Base-by-base conservation (phyloP, 148 eudicot genomes). In the Salicornia ramosissima region DNA sequence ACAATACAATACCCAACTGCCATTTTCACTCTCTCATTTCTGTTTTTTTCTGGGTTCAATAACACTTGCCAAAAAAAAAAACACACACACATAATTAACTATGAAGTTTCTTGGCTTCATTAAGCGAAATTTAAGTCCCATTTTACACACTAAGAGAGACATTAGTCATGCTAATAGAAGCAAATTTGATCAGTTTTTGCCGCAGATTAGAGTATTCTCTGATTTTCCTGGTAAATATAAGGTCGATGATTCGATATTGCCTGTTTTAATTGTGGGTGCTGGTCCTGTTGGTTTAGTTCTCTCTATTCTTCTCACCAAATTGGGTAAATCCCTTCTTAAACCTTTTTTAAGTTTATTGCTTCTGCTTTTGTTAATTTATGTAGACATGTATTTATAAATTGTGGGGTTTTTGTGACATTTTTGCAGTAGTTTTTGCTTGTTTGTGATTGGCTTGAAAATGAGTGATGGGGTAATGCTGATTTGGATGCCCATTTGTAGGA, bases 261-360 rank as follows among this genome's bases (percentile, higher is more conserved):
- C 98, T 5, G 93, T 94, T 69, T 72, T 94, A 76, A 94, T 94
- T 52, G 96, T 94, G 64, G 99, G 99, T 56, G 99, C 90, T 18
- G 99, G 97, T 49, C 99, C 97, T 6, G 99, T 94, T 65, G 99
- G 99, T 0, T 85, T 94, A 62, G 79, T 79, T 77, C 96, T 94
- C 53, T 84, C 99, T 39, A 59, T 86, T 8, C 86, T 94, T 54
- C 91, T 94, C 65, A 87, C 96, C 15, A 94, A 94, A 81, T 77
- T 94, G 75, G 99, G 99, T 94, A 70, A 30, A 65, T 43, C 64
- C 73, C 51, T 4, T 25, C 63, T 43, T 65, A 60, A 47, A 67
- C 65, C 77, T 64, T 66, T 58, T 21, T 52, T 4, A 46, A 1
- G 3, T 64, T 70, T 4, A 12, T 54, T 53, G 3, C 1, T 36